Percentiles rank a stretch among this genome's conserved stretches.
Evolutionary conservation across 805 yeast species (phyloP).

Genomic region (Kregervanrija fluxuum): DNA sequence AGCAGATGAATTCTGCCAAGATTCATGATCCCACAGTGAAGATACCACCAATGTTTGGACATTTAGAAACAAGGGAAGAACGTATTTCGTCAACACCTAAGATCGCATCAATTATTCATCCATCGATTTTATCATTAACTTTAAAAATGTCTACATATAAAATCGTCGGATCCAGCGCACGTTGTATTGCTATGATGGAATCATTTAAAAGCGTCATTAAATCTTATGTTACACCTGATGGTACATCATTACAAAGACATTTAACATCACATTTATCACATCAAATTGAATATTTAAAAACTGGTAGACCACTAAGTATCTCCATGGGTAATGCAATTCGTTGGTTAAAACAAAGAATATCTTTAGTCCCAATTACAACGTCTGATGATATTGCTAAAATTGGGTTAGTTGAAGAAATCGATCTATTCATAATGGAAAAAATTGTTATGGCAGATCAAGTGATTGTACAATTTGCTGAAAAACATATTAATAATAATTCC

Average conservation of each 20-base stretch:
- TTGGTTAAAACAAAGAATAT: conserved; percentile 92
- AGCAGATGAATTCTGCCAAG: conserved; percentile 46
- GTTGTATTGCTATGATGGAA: conserved; percentile 78
- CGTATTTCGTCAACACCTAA: conserved; percentile 52
- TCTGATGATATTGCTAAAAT: conserved; percentile 62
- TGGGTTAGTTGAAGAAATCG: conserved; percentile 58
- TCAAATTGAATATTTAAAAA: conserved; percentile 87
- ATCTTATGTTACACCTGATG: conserved; percentile 80
- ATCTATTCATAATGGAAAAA: conserved; percentile 76
- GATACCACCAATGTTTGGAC: conserved; percentile 66
- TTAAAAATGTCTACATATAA: conserved; percentile 76
- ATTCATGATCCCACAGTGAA: conserved; percentile 36
- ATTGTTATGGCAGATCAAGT: conserved; percentile 76
- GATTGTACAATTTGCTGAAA: conserved; percentile 72
- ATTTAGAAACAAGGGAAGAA: conserved; percentile 74
- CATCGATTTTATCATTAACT: conserved; percentile 70
- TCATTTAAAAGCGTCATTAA: conserved; percentile 74
- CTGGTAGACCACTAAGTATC: conserved; percentile 84
- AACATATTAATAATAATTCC: conserved; percentile 67
- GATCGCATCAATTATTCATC: conserved; percentile 72
- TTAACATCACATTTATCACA: conserved; percentile 81
- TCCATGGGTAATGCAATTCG: conserved; percentile 98
- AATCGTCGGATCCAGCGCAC: conserved; percentile 82
- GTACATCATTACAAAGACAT: conserved; percentile 80
- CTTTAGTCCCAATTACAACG: conserved; percentile 69